These are phyloP conservation scores for Collybia sp. DNA, from an alignment of 768 basidiomycete genomes.

Conservation along the genomic window DNA sequence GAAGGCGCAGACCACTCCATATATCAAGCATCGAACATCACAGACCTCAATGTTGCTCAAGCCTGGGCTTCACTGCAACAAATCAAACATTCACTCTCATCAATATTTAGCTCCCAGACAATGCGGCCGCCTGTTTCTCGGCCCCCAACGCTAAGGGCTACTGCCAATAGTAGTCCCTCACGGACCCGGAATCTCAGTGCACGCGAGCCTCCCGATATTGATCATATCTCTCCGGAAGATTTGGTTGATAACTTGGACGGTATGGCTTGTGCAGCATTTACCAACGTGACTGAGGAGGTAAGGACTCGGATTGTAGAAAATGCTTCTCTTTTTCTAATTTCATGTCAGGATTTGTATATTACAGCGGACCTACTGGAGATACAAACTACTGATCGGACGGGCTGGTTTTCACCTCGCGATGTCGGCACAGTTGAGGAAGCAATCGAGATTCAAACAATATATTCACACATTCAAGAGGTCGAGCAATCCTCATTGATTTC, in stretches of 20 bases:
- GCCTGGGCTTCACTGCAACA: constrained; percentile 42
- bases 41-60: constrained; percentile 39
- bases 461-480: constrained; percentile 67
- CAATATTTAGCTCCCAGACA: constrained; percentile 49
- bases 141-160: constrained; percentile 13
- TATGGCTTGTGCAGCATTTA: constrained; percentile 71
- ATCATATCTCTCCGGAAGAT: constrained; percentile 58
- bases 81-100: constrained; percentile 33
- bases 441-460: constrained; percentile 77
- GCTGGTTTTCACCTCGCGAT: constrained; percentile 73
- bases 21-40: constrained; percentile 33
- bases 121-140: constrained; percentile 47
- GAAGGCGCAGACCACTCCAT: constrained; percentile 48
- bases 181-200: constrained; percentile 31
- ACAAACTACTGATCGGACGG: constrained; percentile 73
- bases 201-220: constrained; percentile 56
- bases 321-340: not conserved
- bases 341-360: constrained; percentile 64
- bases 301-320: constrained; percentile 6
- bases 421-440: constrained; percentile 47
- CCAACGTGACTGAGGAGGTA: constrained; percentile 77
- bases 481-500: constrained; percentile 70
- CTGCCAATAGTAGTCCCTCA: constrained; percentile 16
- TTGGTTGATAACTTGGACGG: constrained; percentile 77
- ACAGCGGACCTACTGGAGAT: constrained; percentile 78